Conservation (phyloP, 768 basidiomycete genomes). For the Hericium alpestre region DNA sequence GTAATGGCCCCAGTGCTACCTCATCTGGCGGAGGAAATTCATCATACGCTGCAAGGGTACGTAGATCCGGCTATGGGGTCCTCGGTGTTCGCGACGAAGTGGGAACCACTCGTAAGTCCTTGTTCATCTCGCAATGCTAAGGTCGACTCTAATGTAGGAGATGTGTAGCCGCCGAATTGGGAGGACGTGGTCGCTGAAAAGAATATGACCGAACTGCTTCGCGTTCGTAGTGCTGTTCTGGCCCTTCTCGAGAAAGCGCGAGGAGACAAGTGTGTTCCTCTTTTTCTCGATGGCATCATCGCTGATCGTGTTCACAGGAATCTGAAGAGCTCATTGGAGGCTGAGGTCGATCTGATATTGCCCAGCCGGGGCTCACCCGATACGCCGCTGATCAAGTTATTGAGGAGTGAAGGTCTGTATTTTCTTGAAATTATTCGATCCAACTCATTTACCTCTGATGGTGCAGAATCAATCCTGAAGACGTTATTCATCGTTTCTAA, state of each 20-base stretch:
- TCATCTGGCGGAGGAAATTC: slow-evolving; percentile 84
- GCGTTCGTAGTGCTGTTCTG: slow-evolving; percentile 50
- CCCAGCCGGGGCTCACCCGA: slow-evolving; percentile 24
- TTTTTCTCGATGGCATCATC: not conserved
- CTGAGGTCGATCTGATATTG: slow-evolving; percentile 55
- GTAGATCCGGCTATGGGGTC: slow-evolving; percentile 17
- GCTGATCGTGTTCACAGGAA: slow-evolving; percentile 29
- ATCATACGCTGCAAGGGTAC: slow-evolving; percentile 23
- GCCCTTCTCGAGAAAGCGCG: slow-evolving; percentile 69
- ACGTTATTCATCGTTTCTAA: slow-evolving; percentile 78
- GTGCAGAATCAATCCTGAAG: slow-evolving; percentile 51
- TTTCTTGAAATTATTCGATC: not conserved
- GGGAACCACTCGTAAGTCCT: slow-evolving; percentile 54
- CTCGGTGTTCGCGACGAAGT: slow-evolving; percentile 66
- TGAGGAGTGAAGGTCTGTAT: slow-evolving; percentile 33
- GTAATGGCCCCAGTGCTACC: slow-evolving; percentile 82
- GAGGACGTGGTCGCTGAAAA: slow-evolving; percentile 40
- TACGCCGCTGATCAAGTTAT: slow-evolving; percentile 24
- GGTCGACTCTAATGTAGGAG: not conserved
- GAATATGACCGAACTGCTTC: slow-evolving; percentile 57
- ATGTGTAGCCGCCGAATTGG: slow-evolving; percentile 48
- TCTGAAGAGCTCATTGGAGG: slow-evolving; percentile 70
- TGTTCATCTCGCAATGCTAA: not conserved
- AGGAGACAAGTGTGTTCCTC: slow-evolving; percentile 47
- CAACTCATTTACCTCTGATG: not conserved